Evolutionary conservation across 495 filamentous ascomycete species (phyloP), one percentile per base, ranked within the genome.

Genomic region (Neohortaea acidophila): DNA sequence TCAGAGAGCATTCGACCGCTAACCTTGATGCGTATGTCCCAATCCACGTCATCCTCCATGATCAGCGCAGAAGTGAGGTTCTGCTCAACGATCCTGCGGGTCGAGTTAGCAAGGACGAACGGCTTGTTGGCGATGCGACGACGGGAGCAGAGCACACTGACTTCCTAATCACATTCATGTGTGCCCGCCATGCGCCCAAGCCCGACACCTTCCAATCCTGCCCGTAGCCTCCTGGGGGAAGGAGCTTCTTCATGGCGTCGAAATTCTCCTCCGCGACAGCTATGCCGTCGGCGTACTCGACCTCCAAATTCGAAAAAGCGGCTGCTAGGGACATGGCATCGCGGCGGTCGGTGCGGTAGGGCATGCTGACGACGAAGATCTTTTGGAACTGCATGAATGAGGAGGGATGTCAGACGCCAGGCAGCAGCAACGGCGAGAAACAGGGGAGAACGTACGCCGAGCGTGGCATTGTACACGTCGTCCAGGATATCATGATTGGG

Each of bases 381-480:
- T 41, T 40, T 31, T 41, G 29, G 22, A 46, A 41, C 43, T 46
- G n/a, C n/a, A n/a, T n/a, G n/a, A n/a, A n/a, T n/a, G n/a, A n/a
- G n/a, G n/a, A n/a, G n/a, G n/a, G n/a, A n/a, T n/a, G n/a, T n/a
- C n/a, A n/a, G n/a, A n/a, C n/a, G n/a, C n/a, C n/a, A n/a, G n/a
- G n/a, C n/a, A n/a, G n/a, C n/a, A n/a, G n/a, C n/a, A n/a, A n/a
- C n/a, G n/a, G n/a, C n/a, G n/a, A n/a, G n/a, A n/a, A n/a, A n/a
- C n/a, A n/a, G n/a, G n/a, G n/a, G n/a, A n/a, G n/a, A n/a, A n/a
- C n/a, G n/a, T n/a, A n/a, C n/a, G n/a, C n/a, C n/a, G n/a, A n/a
- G n/a, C n/a, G n/a, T n/a, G n/a, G n/a, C n/a, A n/a, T n/a, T n/a
- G n/a, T n/a, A n/a, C n/a, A n/a, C n/a, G n/a, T n/a, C n/a, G n/a